phyloP scores from a whole-genome alignment of 139 green algal genomes.

The Chlorella sp. region DNA sequence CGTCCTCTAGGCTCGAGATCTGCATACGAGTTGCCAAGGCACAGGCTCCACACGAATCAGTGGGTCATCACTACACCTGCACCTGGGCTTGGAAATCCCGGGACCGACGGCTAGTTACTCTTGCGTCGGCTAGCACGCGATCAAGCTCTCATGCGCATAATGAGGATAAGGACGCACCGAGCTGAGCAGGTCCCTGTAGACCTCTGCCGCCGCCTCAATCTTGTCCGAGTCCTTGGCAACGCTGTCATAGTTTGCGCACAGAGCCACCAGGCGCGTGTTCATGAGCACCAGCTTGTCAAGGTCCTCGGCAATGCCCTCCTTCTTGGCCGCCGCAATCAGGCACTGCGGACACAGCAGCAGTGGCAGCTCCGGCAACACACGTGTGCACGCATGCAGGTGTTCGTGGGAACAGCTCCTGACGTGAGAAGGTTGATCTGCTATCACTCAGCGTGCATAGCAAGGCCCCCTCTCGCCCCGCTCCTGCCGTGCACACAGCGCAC shows the following conservation, averaged over 20 bases:
- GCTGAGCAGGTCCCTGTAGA: slow-evolving; percentile 29
- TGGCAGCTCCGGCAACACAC: background rate
- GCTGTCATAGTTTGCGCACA: slow-evolving; percentile 41
- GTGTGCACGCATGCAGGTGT: background rate
- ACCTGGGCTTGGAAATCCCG: too few relatives aligned
- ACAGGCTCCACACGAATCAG: too few relatives aligned
- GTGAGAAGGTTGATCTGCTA: too few relatives aligned
- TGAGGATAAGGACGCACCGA: slow-evolving; percentile 10
- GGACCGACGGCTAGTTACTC: too few relatives aligned
- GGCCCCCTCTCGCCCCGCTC: too few relatives aligned
- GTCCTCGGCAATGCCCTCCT: slow-evolving; percentile 10
- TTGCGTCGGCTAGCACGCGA: too few relatives aligned
- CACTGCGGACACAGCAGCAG: slow-evolving; percentile 24
- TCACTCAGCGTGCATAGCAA: too few relatives aligned
- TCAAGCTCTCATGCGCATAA: too few relatives aligned
- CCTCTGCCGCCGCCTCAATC: slow-evolving; percentile 40
- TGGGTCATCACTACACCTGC: too few relatives aligned
- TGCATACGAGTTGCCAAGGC: too few relatives aligned
- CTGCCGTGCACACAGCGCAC: too few relatives aligned
- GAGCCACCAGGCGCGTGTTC: slow-evolving; percentile 50
- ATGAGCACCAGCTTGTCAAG: slow-evolving; percentile 41
- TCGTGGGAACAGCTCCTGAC: background rate
- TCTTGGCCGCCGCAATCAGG: slow-evolving; percentile 41
- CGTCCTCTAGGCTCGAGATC: slow-evolving; percentile 42
- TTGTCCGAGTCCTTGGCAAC: slow-evolving; percentile 38